Conservation (phyloP, 495 filamentous ascomycete genomes). For the Cladorrhinum samala region DNA sequence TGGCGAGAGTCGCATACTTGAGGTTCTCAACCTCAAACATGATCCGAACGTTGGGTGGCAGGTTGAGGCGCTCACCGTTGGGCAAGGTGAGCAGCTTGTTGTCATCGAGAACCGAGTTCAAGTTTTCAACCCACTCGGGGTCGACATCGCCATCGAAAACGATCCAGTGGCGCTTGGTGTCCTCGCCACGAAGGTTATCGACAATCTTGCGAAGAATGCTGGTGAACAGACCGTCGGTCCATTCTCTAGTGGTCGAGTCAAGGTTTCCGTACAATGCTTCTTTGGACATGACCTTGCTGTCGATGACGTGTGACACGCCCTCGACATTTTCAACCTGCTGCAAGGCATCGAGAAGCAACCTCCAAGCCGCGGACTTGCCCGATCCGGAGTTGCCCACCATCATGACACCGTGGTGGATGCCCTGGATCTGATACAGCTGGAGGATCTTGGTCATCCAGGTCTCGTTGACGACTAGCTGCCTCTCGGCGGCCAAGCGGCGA, state of each 20-base stretch:
- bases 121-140: constrained; percentile 98
- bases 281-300: constrained; percentile 99
- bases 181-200: constrained; percentile 95
- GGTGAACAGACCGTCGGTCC: constrained; percentile 97
- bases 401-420: constrained; percentile 98
- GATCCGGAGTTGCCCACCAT: constrained; percentile 96
- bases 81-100: constrained; percentile 95
- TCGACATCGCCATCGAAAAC: constrained; percentile 99
- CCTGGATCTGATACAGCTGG: constrained; percentile 95
- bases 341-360: constrained; percentile 84
- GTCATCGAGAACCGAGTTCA: constrained; percentile 98
- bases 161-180: constrained; percentile 96
- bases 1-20: constrained; percentile 94
- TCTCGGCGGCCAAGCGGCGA: constrained; percentile 69
- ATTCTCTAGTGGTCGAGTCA: constrained; percentile 94
- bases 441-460: constrained; percentile 95
- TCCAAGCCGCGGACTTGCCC: constrained; percentile 93
- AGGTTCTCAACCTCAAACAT: constrained; percentile 99
- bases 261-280: constrained; percentile 91
- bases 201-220: constrained; percentile 97
- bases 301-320: constrained; percentile 94
- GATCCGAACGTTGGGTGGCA: constrained; percentile 92
- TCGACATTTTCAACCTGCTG: constrained; percentile 86
- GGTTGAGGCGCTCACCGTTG: constrained; percentile 92
- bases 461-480: constrained; percentile 80